Evolutionary conservation across 2,329 filamentous ascomycete genomes (phyloP).

Genomic region (Nectriaceae sp.): DNA sequence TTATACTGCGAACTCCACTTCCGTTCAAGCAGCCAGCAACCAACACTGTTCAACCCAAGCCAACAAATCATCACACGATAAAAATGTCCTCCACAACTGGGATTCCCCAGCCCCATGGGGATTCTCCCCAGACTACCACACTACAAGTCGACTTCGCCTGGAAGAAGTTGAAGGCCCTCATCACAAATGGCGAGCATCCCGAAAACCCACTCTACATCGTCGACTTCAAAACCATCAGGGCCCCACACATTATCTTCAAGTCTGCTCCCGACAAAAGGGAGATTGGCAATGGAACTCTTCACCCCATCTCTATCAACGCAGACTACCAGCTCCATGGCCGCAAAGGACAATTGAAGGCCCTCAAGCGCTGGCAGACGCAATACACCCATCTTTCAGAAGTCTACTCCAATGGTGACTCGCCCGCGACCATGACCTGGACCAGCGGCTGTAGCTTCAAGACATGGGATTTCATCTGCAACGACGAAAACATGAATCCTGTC

Average conservation of each 20-base stretch:
- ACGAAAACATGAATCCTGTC: constrained; percentile 19
- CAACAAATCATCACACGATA: too few relatives aligned
- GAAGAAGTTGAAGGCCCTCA: constrained; percentile 15
- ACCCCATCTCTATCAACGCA: constrained; percentile 21
- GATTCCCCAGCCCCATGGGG: too few relatives aligned
- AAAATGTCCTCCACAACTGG: too few relatives aligned
- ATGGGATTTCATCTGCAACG: constrained; percentile 25
- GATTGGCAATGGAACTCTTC: constrained; percentile 18
- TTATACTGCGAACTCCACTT: too few relatives aligned
- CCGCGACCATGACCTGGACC: constrained; percentile 21
- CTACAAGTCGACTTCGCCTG: constrained; percentile 20
- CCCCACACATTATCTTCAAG: constrained; percentile 16
- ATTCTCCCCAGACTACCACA: constrained; percentile 8
- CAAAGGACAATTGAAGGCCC: constrained; percentile 23
- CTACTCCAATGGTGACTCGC: constrained; percentile 14
- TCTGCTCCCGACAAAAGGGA: constrained; percentile 1
- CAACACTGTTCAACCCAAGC: too few relatives aligned
- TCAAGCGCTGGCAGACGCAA: constrained; percentile 18
- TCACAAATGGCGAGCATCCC: constrained; percentile 9
- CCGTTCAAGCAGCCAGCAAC: too few relatives aligned
- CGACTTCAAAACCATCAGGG: constrained; percentile 14
- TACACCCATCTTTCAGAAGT: constrained; percentile 23
- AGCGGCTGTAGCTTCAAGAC: constrained; percentile 18
- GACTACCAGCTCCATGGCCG: constrained; percentile 21
- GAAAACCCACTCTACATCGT: constrained; percentile 14